phyloP scores from a whole-genome alignment of 768 basidiomycete species.

The Lentinula edodes region DNA sequence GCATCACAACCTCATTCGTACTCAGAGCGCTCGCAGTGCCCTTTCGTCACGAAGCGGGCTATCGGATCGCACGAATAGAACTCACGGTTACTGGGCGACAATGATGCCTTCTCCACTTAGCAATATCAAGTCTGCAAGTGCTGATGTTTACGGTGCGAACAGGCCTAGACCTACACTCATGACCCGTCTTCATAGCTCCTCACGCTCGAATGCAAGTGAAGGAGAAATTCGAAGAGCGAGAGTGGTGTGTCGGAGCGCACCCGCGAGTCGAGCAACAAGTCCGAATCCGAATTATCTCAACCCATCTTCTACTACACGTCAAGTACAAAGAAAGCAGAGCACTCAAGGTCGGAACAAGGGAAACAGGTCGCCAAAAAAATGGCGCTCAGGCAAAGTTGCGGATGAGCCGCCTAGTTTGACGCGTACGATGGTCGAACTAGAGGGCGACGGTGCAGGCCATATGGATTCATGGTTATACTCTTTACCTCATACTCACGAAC shows the following conservation, averaged over 20 bases:
- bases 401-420: background rate
- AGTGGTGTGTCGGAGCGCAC: slow-evolving; percentile 45
- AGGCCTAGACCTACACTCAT: background rate
- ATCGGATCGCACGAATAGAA: slow-evolving; percentile 30
- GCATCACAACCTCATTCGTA: background rate
- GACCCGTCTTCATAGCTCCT: slow-evolving; percentile 3
- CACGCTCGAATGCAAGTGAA: slow-evolving; percentile 7
- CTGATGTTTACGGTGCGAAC: background rate
- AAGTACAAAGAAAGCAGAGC: background rate
- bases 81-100: background rate
- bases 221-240: slow-evolving; percentile 27
- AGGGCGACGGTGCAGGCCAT: background rate
- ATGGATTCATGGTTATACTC: background rate
- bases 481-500: background rate
- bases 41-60: slow-evolving; percentile 19
- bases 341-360: background rate
- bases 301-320: background rate
- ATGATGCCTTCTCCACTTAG: background rate
- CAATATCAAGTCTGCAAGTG: background rate
- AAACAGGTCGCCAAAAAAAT: background rate
- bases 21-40: slow-evolving; percentile 1
- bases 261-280: slow-evolving; percentile 35
- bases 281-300: background rate
- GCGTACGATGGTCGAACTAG: background rate
- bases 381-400: background rate